Conservation (phyloP, 2,329 filamentous ascomycete species). For the Diaporthe velutina region DNA sequence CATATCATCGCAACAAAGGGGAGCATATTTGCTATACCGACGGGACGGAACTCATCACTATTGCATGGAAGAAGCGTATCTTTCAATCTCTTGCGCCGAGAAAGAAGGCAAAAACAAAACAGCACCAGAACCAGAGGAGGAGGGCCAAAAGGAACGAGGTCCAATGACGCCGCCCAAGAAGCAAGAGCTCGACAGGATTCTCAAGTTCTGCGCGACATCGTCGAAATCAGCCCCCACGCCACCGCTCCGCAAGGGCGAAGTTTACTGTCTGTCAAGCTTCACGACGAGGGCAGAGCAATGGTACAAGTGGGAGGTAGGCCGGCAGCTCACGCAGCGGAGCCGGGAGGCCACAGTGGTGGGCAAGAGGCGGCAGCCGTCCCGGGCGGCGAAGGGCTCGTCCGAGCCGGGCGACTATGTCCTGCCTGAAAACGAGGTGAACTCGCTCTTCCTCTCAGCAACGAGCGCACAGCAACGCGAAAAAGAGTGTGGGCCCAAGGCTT, state of each 20-base stretch:
- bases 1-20: conserved; percentile 6
- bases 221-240: conserved; percentile 6
- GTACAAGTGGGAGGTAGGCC: conserved; percentile 22
- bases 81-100: background rate
- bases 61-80: background rate
- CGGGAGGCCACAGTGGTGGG: background rate
- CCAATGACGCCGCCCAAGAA: background rate
- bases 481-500: background rate
- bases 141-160: background rate
- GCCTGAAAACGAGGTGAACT: background rate
- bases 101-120: background rate
- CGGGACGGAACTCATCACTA: background rate
- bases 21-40: background rate
- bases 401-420: conserved; percentile 17
- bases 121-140: background rate
- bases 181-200: background rate
- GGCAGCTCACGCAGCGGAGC: background rate
- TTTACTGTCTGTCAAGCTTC: conserved; percentile 36
- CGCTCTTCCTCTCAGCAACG: background rate
- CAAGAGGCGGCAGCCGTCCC: conserved; percentile 27
- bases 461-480: background rate
- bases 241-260: background rate
- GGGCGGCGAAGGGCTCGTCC: conserved; percentile 5
- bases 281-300: conserved; percentile 10
- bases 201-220: conserved; percentile 3